A percentile compares a stretch with the other conserved stretches of the same genome.
Conservation (phyloP, 331 rosid genomes). For the Acacia pycnantha region DNA sequence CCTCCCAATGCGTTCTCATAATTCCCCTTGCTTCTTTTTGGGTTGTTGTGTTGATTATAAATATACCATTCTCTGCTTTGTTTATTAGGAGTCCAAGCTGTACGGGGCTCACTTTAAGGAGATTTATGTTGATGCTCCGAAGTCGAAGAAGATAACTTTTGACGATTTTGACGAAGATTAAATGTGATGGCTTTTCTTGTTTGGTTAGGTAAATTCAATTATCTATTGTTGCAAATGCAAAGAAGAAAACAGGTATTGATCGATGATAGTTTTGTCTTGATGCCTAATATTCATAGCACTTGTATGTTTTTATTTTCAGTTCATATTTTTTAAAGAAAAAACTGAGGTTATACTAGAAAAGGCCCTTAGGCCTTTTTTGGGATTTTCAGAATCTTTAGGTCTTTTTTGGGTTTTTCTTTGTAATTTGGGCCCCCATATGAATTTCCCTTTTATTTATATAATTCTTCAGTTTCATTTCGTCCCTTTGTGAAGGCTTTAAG, state of each 20-base stretch:
- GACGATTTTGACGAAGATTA: constrained; percentile 71
- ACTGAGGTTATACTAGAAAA: no score
- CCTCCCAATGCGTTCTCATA: background rate
- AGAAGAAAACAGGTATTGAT: background rate
- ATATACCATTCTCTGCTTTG: constrained; percentile 6
- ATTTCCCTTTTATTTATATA: background rate
- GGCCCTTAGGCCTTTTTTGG: no score
- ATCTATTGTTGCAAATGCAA: constrained; percentile 26
- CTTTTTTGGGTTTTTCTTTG: no score
- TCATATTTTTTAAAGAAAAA: background rate
- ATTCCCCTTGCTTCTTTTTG: no score
- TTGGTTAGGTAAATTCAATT: constrained; percentile 4
- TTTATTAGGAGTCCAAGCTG: constrained; percentile 79
- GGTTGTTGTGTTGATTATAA: background rate
- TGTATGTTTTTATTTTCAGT: background rate
- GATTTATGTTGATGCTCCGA: constrained; percentile 73
- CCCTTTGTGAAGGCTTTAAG: background rate
- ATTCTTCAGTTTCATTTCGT: background rate
- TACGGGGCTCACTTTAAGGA: constrained; percentile 95
- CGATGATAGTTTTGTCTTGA: constrained; percentile 8
- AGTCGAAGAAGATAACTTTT: constrained; percentile 76
- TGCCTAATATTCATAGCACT: background rate
- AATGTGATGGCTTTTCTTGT: constrained; percentile 24
- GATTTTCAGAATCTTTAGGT: no score
- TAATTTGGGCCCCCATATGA: no score